Evolutionary conservation across 345 rosid genomes (phyloP), one percentile per base, ranked within the genome.

Genomic region (Garcia nutans): DNA sequence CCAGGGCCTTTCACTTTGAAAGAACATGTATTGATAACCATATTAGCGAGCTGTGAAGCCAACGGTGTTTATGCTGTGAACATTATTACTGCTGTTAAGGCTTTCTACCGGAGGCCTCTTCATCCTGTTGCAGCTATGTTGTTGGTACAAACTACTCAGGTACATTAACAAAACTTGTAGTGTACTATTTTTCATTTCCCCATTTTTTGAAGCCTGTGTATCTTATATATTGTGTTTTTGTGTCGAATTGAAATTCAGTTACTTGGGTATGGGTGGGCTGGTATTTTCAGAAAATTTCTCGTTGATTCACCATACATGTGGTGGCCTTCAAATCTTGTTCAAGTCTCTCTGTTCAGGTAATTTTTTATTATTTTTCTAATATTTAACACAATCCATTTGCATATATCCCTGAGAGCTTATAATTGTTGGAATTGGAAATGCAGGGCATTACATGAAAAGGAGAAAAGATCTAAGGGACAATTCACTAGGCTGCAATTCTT

Each of bases 221-320:
- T 47, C 10, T 8, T 8, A 47, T 47, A 37, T 47, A 11, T 11
- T 47, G 50, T 47, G 10, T 52, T 54, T n/a, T 54, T 17, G n/a
- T 15, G 10, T 3, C 26, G 12, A 45, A 56, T 37, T 37, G 41
- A 0, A 47, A 68, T 74, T 70, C 88, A 92, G 97, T 66, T 95
- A 82, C 88, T 95, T 73, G 94, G 97, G 31, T 91, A 92, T 82
- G 96, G 96, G n/a, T 94, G 91, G 93, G 98, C 90, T 66, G 92
- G 98, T 28, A n/a, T 92, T 2, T 91, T 94, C 86, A 85, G 91
- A 75, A 87, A 71, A 76, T 81, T 83, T 83, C 87, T 88, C 0
- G 94, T 94, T 12, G 97, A 94, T 7, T 92, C 94, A 0, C 92
- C 98, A 1, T 92, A 85, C 70, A 91, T 92, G 96, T 92, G 97